Base-by-base conservation (phyloP, 2,329 filamentous ascomycete genomes). In the Elsinoe necatrix region DNA sequence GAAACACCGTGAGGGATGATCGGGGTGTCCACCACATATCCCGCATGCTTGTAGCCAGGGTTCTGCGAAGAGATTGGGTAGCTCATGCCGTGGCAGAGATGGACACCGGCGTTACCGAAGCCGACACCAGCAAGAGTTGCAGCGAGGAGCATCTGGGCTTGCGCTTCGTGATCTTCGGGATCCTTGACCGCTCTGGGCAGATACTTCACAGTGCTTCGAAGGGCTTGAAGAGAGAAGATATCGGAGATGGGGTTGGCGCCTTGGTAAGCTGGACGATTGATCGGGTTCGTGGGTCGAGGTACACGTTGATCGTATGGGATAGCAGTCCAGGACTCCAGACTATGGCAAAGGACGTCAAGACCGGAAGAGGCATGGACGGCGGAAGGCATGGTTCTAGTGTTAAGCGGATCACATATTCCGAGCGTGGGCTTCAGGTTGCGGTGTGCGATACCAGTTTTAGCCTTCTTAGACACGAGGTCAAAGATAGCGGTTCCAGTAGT, bases 401-500 rank as follows among this genome's bases (percentile, higher is more conserved):
- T 98, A 61, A 97, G 75, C 0, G 92, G 83, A 61, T 86, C 83
- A 62, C 83, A 85, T 66, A 98, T 92, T 42, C 93, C 93, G 5
- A 98, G 80, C 0, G 90, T 95, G 1, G 93, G 93, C 74, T 97
- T 98, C 58, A 98, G 80, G 68, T 93, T 95, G 54, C 95, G 83
- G 75, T 97, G 93, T 1, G 93, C 92, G 61, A 98, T 88, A 54
- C 93, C 93, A 0, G 93, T 98, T 76, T 98, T 98, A 50, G 91
- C 90, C 57, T 86, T 86, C 71, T 89, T 89, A 45, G 85, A 82
- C 1, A 95, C 89, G 0, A 98, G 80, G 66, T 98, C 93, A 70
- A 98, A 98, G 72, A 98, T 98, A 54, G 95, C 95, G 0, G 93
- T 98, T 18, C 93, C 95, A 0, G 93, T 98, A 0, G 93, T 98